Conservation (phyloP, 1,284 basidiomycete species). For the Ganoderma lucidum region DNA sequence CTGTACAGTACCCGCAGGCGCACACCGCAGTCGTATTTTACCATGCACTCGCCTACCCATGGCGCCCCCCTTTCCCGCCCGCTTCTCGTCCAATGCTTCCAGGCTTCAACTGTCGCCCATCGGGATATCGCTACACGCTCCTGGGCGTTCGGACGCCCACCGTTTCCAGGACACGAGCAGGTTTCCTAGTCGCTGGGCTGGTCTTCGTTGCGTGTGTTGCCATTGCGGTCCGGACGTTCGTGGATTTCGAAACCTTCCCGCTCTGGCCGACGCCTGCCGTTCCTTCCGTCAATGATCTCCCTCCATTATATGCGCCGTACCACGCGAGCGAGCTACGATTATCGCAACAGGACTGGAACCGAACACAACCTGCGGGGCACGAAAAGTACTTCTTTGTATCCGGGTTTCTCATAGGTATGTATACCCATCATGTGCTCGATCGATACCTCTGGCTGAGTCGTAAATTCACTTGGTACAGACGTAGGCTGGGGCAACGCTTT, state of each 20-base stretch:
- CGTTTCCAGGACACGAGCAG: not conserved
- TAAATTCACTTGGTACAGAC: not conserved
- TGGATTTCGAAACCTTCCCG: conserved; percentile 3
- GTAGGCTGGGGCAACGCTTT: conserved; percentile 60
- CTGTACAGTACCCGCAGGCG: not conserved
- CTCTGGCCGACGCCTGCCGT: not conserved
- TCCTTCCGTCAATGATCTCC: not conserved
- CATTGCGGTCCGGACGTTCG: not conserved
- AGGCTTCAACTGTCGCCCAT: not conserved
- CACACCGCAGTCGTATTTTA: not conserved
- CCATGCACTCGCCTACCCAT: not conserved
- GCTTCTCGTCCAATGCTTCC: not conserved
- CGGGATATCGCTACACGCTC: not conserved
- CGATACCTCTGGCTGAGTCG: not conserved
- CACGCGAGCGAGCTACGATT: conserved; percentile 18
- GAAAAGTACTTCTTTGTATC: conserved; percentile 24
- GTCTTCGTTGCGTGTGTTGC: not conserved
- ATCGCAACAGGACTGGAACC: conserved; percentile 24
- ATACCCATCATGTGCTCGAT: not conserved
- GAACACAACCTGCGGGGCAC: not conserved
- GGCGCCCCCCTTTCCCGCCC: not conserved
- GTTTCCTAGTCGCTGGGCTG: not conserved
- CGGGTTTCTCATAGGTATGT: conserved; percentile 3
- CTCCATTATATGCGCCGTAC: conserved; percentile 23
- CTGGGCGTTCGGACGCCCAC: not conserved